A percentile compares a stretch with the other conserved stretches of the same genome.
phyloP scores from a whole-genome alignment of 805 yeast genomes.

The Scheffersomyces spartinae region DNA sequence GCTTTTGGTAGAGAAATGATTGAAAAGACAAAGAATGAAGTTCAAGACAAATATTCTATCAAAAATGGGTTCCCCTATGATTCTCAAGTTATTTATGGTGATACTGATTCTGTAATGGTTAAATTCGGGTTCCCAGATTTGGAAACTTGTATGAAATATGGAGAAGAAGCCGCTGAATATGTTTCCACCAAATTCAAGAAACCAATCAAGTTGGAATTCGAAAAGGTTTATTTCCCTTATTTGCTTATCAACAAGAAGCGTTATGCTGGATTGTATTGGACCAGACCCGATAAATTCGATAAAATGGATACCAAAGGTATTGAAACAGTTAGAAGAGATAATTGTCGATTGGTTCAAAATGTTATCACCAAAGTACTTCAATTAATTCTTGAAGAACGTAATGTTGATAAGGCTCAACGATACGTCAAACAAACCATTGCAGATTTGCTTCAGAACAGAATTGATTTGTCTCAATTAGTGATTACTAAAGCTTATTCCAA shows the following conservation, averaged over 20 bases:
- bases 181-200: constrained; percentile 71
- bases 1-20: constrained; percentile 97
- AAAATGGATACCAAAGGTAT: constrained; percentile 98
- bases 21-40: constrained; percentile 79
- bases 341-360: constrained; percentile 87
- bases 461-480: constrained; percentile 87
- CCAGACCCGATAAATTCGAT: constrained; percentile 81
- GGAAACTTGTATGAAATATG: constrained; percentile 77
- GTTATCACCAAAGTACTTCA: constrained; percentile 89
- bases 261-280: constrained; percentile 97
- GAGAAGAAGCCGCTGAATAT: constrained; percentile 85
- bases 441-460: constrained; percentile 78
- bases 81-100: constrained; percentile 92
- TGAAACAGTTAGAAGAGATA: constrained; percentile 96
- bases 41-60: constrained; percentile 67
- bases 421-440: constrained; percentile 84
- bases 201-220: constrained; percentile 93
- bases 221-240: constrained; percentile 93
- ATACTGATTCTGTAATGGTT: constrained; percentile 98
- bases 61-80: constrained; percentile 77
- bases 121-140: constrained; percentile 81
- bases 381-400: constrained; percentile 74
- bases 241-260: constrained; percentile 89
- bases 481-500: constrained; percentile 86
- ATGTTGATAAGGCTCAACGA: constrained; percentile 72